A percentile compares a stretch with the other conserved stretches of the same genome.
These are phyloP conservation scores for Lactifluus subvellereus DNA, from an alignment of 768 basidiomycete genomes.

Conservation along the genomic window DNA sequence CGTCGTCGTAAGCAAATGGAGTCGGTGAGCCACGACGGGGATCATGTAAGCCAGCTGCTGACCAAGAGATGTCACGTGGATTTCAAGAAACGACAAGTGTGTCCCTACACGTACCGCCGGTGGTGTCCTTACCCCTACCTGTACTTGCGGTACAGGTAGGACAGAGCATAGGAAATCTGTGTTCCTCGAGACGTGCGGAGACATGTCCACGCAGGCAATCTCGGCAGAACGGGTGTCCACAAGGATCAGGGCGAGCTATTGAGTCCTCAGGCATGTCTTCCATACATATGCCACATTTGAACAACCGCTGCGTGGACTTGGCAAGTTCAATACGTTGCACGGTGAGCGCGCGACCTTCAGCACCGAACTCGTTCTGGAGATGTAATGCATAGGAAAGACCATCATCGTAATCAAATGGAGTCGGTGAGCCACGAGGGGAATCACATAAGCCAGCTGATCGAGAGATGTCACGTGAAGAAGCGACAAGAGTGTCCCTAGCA, in stretches of 20 bases:
- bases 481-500: conserved; percentile 16
- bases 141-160: conserved; percentile 44
- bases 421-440: not conserved
- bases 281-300: conserved; percentile 52
- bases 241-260: conserved; percentile 41
- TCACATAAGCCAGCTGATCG: not conserved
- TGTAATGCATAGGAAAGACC: no score
- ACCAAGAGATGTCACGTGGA: not conserved
- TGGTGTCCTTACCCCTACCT: conserved; percentile 22
- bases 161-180: conserved; percentile 55
- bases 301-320: conserved; percentile 25
- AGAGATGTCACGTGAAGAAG: not conserved
- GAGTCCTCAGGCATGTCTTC: conserved; percentile 43
- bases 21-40: not conserved
- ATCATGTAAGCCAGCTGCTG: not conserved
- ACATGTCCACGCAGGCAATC: conserved; percentile 44
- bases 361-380: no score
- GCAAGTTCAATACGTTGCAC: no score
- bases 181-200: conserved; percentile 43
- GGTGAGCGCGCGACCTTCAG: no score
- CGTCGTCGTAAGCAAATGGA: conserved; percentile 22
- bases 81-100: not conserved
- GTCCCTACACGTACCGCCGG: conserved; percentile 30
- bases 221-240: conserved; percentile 50
- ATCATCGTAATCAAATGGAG: conserved; percentile 21